A percentile compares a stretch with the other conserved stretches of the same genome.
phyloP scores from a whole-genome alignment of 768 basidiomycete genomes.

The Lactarius deliciosus region DNA sequence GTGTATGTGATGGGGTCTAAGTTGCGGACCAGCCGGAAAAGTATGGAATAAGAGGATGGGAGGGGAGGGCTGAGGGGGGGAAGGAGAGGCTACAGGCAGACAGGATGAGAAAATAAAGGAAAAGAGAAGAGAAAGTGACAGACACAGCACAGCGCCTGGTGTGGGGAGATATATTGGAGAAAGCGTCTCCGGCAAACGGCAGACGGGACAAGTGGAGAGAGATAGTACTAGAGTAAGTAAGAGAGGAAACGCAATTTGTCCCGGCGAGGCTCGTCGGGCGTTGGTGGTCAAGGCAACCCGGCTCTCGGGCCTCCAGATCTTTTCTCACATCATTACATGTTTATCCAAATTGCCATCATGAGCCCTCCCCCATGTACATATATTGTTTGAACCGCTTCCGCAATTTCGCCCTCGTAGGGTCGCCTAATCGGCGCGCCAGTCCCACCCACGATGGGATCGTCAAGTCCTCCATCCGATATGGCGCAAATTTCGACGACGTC shows the following conservation, averaged over 20 bases:
- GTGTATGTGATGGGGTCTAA: conserved; percentile 16
- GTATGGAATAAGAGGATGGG: conserved; percentile 20
- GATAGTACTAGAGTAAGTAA: conserved; percentile 23
- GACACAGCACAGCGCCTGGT: conserved; percentile 18
- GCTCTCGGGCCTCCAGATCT: conserved; percentile 18
- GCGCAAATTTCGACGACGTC: conserved; percentile 55
- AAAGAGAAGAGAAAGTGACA: conserved; percentile 27
- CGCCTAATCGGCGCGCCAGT: conserved; percentile 62
- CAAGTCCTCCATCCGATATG: conserved; percentile 73
- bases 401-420: conserved; percentile 50
- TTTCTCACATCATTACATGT: conserved; percentile 16
- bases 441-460: conserved; percentile 74
- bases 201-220: conserved; percentile 21
- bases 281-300: conserved; percentile 56
- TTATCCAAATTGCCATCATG: conserved; percentile 10
- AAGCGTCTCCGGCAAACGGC: conserved; percentile 23
- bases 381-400: conserved; percentile 64
- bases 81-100: conserved; percentile 23
- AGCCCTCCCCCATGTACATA: conserved; percentile 62
- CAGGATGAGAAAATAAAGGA: conserved; percentile 19
- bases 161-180: conserved; percentile 30
- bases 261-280: conserved; percentile 37
- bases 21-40: conserved; percentile 61
- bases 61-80: conserved; percentile 34
- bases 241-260: conserved; percentile 24